Conservation (phyloP, 768 basidiomycete genomes). For the Hemileccinum impolitum region DNA sequence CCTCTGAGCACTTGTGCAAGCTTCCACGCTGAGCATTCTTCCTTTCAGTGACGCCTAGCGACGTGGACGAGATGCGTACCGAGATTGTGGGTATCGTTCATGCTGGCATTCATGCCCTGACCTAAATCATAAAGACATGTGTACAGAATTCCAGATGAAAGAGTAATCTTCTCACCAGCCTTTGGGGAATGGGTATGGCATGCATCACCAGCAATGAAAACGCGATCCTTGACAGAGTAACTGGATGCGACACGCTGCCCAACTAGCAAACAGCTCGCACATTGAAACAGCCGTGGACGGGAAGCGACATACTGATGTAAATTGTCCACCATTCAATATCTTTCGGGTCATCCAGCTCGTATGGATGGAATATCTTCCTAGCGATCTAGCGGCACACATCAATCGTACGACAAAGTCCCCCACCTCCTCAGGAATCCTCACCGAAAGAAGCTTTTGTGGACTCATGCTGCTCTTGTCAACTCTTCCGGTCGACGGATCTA, state of each 20-base stretch:
- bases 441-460: constrained; percentile 52
- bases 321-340: constrained; percentile 69
- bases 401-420: neutral
- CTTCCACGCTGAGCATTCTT: constrained; percentile 40
- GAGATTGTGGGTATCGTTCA: constrained; percentile 73
- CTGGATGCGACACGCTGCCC: constrained; percentile 71
- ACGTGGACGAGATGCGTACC: constrained; percentile 29
- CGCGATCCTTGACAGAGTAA: constrained; percentile 57
- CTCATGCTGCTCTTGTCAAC: constrained; percentile 51
- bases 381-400: constrained; percentile 40
- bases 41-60: constrained; percentile 45
- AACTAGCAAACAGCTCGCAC: constrained; percentile 36
- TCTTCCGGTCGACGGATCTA: constrained; percentile 45
- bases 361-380: constrained; percentile 55
- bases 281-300: neutral
- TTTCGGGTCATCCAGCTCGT: constrained; percentile 44
- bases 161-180: constrained; percentile 40
- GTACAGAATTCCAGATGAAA: neutral
- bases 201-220: constrained; percentile 77
- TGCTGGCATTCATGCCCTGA: constrained; percentile 76
- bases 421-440: constrained; percentile 19
- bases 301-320: constrained; percentile 52
- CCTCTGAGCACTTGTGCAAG: constrained; percentile 43
- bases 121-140: constrained; percentile 34
- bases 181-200: constrained; percentile 70